phyloP scores from a whole-genome alignment of 2,329 filamentous ascomycete genomes.

The Fusarium sp. region DNA sequence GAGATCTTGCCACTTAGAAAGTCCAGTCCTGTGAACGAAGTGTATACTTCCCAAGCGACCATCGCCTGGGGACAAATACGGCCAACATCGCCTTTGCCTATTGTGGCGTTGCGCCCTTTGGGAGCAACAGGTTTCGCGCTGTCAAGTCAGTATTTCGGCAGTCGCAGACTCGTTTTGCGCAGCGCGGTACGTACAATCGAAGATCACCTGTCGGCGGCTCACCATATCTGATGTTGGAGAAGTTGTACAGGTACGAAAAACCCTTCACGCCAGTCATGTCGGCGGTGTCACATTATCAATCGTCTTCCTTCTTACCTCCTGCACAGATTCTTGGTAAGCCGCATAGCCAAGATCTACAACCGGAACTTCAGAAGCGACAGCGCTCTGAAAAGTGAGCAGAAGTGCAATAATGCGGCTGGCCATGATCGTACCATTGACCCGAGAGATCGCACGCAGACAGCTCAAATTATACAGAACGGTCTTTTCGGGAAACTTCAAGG shows the following conservation, averaged over 20 bases:
- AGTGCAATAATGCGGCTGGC: background rate
- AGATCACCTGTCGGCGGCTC: background rate
- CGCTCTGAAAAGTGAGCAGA: background rate
- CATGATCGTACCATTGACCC: background rate
- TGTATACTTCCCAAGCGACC: background rate
- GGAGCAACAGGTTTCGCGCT: background rate
- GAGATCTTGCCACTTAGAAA: background rate
- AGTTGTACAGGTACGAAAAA: background rate
- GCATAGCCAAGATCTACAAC: background rate
- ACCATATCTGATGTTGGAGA: background rate
- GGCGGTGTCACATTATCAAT: background rate
- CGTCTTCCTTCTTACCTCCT: background rate
- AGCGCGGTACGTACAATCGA: background rate
- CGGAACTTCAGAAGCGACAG: background rate
- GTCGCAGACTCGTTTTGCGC: fast-evolving
- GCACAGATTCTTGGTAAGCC: background rate
- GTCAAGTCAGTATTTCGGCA: background rate
- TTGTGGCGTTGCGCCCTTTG: background rate
- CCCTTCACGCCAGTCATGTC: background rate
- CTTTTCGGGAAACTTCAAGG: too few relatives aligned
- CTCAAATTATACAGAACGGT: background rate
- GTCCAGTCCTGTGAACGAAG: background rate
- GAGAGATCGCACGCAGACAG: background rate
- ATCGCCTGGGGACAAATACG: background rate
- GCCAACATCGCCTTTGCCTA: background rate